Base-by-base conservation (phyloP, 192 early-diverging fungal genomes). In the Podila epicladia region DNA sequence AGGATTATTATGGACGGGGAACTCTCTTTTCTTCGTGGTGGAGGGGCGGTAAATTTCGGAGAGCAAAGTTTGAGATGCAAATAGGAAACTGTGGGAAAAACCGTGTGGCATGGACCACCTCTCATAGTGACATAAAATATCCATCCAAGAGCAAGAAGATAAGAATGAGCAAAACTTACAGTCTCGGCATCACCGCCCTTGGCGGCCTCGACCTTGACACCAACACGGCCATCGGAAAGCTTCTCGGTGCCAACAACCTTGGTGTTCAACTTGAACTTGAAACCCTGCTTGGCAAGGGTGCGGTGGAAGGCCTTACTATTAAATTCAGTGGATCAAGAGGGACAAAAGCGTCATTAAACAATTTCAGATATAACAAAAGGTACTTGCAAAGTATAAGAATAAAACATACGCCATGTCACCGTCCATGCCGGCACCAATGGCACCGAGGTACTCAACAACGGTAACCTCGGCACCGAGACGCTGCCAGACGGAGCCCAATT, bases 261-360 rank as follows among this genome's bases (percentile, higher is more conserved):
- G 84, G 98, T 99, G 89, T 89, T 91, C 79, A 97, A 87, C 93
- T 97, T 97, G 91, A 99, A 98, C 87, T 98, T 97, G 86, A 98
- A 92, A 49, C 96, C 97, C 85, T 99, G 97, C 92, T 98, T 99
- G 77, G 85, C 59, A 65, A 99, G 90, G 38, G 91, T 91, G 85
- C 94, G 94, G 77, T 95, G 95, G 94, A 99, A 99, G 60, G 84
- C 79, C 86, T 96, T 95, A 82, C 91, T 92, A 82, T 33, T 53
- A 51, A 50, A 22, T 31, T 9, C 19, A 53, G 62, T 29, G 29
- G 72, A 65, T 37, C 35, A 37, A 37, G 59, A 17, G 1, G 19
- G 12, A n/a, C 3, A 29, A 29, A 67, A 48, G 29, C 49, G 8
- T 20, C 11, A 17, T 17, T 31, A 26, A 58, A 58, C 26, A 22